phyloP scores from a whole-genome alignment of 1,139 yeast species.

The Saccharomyces hybrid region DNA sequence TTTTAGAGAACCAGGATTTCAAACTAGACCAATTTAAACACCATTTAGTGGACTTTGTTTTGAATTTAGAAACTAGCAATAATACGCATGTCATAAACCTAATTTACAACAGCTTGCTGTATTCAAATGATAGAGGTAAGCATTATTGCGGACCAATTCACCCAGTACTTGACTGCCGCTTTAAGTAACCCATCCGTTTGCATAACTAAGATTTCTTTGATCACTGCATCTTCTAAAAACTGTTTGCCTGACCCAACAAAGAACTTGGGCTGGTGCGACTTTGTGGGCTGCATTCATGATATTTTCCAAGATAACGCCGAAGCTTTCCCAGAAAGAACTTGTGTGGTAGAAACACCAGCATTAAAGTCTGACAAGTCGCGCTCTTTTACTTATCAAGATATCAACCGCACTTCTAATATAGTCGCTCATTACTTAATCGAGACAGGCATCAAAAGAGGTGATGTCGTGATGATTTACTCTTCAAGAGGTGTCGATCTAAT shows the following conservation, averaged over 20 bases:
- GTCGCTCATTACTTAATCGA: conserved; percentile 81
- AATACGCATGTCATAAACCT: conserved; percentile 13
- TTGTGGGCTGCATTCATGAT: conserved; percentile 93
- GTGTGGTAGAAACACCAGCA: conserved; percentile 85
- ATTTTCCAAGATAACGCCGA: conserved; percentile 81
- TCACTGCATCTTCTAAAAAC: conserved; percentile 53
- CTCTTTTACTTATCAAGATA: conserved; percentile 72
- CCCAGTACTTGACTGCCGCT: conserved; percentile 41
- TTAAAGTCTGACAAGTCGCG: conserved; percentile 53
- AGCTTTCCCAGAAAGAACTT: conserved; percentile 72
- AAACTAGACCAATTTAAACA: conserved; percentile 21
- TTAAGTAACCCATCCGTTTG: conserved; percentile 34
- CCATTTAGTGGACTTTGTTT: conserved; percentile 24
- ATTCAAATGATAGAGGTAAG: conserved; percentile 61
- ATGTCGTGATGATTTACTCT: conserved; percentile 94
- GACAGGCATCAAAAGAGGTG: conserved; percentile 81
- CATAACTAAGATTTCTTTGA: conserved; percentile 57
- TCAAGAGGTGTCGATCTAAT: conserved; percentile 94
- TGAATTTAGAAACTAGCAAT: conserved; percentile 17
- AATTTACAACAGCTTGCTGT: conserved; percentile 67
- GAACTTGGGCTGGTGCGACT: conserved; percentile 84
- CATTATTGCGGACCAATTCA: conserved; percentile 66
- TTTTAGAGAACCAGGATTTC: conserved; percentile 14
- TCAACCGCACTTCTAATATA: conserved; percentile 87
- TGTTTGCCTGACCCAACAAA: conserved; percentile 80